Evolutionary conservation across 2,329 filamentous ascomycete genomes (phyloP).

Genomic region (Fusarium algeriense): DNA sequence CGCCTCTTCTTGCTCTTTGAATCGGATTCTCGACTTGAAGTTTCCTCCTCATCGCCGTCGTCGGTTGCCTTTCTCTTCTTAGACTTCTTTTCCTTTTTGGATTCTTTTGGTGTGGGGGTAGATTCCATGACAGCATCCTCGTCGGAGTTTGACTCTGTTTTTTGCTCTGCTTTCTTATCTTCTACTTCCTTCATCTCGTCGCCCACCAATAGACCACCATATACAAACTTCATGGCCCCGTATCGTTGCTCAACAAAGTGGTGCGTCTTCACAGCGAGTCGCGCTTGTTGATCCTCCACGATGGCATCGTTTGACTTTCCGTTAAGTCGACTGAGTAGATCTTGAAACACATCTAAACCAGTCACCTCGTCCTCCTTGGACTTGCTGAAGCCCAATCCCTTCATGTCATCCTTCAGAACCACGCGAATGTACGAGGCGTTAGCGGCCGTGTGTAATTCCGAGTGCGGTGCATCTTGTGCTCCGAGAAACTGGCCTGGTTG

Average conservation of each 20-base stretch:
- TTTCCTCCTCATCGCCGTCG: constrained; percentile 52
- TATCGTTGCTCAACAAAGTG: constrained; percentile 81
- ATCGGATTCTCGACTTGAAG: constrained; percentile 48
- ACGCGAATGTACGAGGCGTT: constrained; percentile 89
- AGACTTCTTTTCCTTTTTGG: constrained; percentile 60
- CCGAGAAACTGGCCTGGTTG: constrained; percentile 86
- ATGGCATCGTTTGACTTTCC: constrained; percentile 83
- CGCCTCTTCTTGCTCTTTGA: constrained; percentile 54
- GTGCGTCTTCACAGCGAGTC: constrained; percentile 77
- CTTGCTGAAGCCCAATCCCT: constrained; percentile 86
- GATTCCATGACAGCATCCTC: constrained; percentile 42
- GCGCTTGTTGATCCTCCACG: constrained; percentile 75
- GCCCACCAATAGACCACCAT: constrained; percentile 78
- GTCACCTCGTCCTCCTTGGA: constrained; percentile 83
- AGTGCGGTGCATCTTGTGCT: constrained; percentile 79
- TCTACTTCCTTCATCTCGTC: constrained; percentile 63
- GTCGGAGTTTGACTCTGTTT: constrained; percentile 29
- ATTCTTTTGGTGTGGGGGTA: constrained; percentile 41
- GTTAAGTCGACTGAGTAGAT: constrained; percentile 88
- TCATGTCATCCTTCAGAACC: constrained; percentile 87
- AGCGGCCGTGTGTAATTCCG: constrained; percentile 80
- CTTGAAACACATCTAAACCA: constrained; percentile 87
- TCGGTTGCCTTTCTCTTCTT: constrained; percentile 63
- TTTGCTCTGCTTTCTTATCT: constrained; percentile 26
- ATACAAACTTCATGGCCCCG: constrained; percentile 87